phyloP scores from a whole-genome alignment of 2,329 filamentous ascomycete species.

The Mollisia scopiformis region DNA sequence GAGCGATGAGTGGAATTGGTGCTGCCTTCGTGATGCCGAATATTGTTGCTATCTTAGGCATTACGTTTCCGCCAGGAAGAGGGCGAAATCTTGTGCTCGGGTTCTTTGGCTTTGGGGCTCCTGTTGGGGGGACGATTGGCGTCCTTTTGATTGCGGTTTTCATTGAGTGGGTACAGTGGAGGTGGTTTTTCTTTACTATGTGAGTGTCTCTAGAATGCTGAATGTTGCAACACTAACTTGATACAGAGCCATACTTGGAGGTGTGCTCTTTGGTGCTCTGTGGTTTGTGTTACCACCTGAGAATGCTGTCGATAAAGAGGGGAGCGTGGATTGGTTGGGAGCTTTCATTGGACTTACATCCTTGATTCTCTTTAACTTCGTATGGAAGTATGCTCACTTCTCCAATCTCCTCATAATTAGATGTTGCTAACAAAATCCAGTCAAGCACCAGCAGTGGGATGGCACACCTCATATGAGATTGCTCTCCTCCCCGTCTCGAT shows the following conservation, averaged over 20 bases:
- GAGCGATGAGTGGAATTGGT: slow-evolving; percentile 52
- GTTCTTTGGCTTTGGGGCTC: slow-evolving; percentile 48
- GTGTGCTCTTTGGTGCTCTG: neutral
- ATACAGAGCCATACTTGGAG: slow-evolving; percentile 8
- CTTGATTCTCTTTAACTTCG: slow-evolving; percentile 53
- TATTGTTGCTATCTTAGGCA: slow-evolving; percentile 50
- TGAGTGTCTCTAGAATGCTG: neutral
- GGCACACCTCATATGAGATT: slow-evolving; percentile 21
- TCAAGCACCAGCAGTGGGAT: slow-evolving; percentile 29
- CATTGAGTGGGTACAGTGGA: slow-evolving; percentile 39
- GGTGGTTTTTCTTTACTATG: slow-evolving; percentile 36
- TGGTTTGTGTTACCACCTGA: slow-evolving; percentile 13
- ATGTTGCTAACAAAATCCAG: slow-evolving; percentile 5
- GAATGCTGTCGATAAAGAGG: slow-evolving; percentile 34
- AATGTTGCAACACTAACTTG: neutral
- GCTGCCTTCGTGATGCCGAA: slow-evolving; percentile 54
- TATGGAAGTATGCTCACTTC: slow-evolving; percentile 47
- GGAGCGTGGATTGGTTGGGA: slow-evolving; percentile 45
- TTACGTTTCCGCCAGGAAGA: slow-evolving; percentile 49
- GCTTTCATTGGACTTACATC: slow-evolving; percentile 42
- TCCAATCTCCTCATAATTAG: neutral
- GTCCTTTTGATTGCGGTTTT: slow-evolving; percentile 43
- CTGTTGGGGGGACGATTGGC: slow-evolving; percentile 47
- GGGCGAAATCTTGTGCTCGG: slow-evolving; percentile 47
- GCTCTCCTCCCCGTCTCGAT: slow-evolving; percentile 20